Conservation (phyloP, 352 stramenopile species). For the Phytophthora syringae region DNA sequence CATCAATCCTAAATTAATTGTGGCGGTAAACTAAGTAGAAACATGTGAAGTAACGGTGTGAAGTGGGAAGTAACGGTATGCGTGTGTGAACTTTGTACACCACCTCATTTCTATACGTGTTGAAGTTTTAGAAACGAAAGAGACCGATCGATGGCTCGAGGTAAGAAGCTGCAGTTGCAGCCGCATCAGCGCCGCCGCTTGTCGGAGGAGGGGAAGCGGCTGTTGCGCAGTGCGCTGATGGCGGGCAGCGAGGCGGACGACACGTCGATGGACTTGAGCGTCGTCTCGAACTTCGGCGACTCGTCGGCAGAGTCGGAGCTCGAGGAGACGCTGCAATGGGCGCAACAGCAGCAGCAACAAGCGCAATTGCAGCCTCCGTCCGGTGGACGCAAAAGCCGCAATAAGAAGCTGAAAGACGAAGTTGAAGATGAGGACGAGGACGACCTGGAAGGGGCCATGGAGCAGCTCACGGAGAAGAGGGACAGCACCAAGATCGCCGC, state of each 20-base stretch:
- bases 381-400: conserved; percentile 26
- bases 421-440: no score
- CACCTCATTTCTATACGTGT: no score
- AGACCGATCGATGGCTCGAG: conserved; percentile 15
- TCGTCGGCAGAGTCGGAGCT: conserved; percentile 68
- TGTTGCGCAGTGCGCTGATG: conserved; percentile 59
- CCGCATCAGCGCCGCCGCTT: conserved; percentile 32
- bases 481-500: conserved; percentile 66
- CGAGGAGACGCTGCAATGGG: conserved; percentile 58
- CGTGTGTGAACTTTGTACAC: background rate
- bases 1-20: conserved; percentile 44
- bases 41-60: background rate
- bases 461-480: conserved; percentile 69
- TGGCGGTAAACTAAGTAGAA: no score
- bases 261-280: conserved; percentile 37
- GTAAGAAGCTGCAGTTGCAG: conserved; percentile 33
- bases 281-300: conserved; percentile 42
- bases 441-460: no score
- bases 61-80: background rate
- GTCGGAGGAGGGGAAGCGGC: conserved; percentile 58
- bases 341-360: conserved; percentile 38
- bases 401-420: conserved; percentile 45
- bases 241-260: conserved; percentile 44
- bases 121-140: background rate
- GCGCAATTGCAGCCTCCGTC: background rate